phyloP scores from a whole-genome alignment of 345 rosid genomes.

The Salix brachista region DNA sequence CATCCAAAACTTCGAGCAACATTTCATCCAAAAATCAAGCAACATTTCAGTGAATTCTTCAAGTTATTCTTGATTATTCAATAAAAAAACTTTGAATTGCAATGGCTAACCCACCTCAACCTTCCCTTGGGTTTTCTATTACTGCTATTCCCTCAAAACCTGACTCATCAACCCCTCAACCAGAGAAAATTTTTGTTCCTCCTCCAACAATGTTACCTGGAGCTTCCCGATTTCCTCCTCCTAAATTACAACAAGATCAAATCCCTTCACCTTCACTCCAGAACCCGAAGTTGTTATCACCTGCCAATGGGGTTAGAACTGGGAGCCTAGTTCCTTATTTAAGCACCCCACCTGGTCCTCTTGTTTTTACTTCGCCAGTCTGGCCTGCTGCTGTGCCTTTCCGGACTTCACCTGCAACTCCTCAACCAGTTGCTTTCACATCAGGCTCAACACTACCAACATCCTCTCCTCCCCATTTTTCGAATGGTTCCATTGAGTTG shows the following conservation, averaged over 20 bases:
- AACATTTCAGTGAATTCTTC: too few relatives aligned
- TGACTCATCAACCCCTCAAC: conserved; percentile 37
- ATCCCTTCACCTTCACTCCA: conserved; percentile 48
- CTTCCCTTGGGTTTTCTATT: conserved; percentile 46
- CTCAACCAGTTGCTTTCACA: conserved; percentile 84
- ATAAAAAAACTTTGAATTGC: conserved; percentile 18
- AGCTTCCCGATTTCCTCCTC: conserved; percentile 66
- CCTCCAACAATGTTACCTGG: conserved; percentile 39
- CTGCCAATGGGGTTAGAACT: conserved; percentile 58
- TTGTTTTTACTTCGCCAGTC: conserved; percentile 78
- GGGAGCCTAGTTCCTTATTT: conserved; percentile 68
- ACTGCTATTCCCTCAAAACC: conserved; percentile 38
- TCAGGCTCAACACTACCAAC: conserved; percentile 70
- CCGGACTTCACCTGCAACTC: conserved; percentile 82
- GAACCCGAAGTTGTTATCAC: conserved; percentile 47
- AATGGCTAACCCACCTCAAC: conserved; percentile 65
- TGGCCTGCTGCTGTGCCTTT: conserved; percentile 95
- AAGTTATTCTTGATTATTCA: conserved; percentile 6
- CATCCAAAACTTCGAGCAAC: too few relatives aligned
- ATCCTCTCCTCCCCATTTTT: conserved; percentile 70
- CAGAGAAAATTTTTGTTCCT: conserved; percentile 44
- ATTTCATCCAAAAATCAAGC: too few relatives aligned
- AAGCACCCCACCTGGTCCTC: conserved; percentile 96
- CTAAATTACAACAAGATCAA: conserved; percentile 57
- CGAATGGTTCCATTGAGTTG: conserved; percentile 58